phyloP scores from a whole-genome alignment of 768 basidiomycete genomes.

The Podaxis pistillaris region DNA sequence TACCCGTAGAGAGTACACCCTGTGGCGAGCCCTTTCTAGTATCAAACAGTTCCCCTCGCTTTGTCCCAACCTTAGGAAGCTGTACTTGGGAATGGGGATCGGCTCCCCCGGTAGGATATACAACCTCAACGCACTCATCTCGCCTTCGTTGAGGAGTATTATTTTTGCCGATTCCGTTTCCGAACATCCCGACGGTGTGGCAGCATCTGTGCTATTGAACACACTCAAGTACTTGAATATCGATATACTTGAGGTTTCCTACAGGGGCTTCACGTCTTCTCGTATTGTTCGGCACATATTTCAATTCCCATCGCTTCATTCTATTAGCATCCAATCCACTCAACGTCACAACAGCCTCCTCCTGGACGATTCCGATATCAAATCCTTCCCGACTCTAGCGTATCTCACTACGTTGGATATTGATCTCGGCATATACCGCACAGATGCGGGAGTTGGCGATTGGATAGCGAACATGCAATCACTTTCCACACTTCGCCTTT shows the following conservation, averaged over 20 bases:
- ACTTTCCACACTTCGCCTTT: not conserved
- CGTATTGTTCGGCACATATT: not conserved
- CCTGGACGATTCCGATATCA: not conserved
- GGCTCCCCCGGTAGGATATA: not conserved
- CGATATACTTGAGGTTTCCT: not conserved
- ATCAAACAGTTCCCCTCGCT: not conserved
- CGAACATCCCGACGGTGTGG: not conserved
- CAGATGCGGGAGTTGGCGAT: not conserved
- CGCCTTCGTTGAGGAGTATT: not conserved
- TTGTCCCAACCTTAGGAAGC: not conserved
- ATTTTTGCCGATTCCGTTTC: not conserved
- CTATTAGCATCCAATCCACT: not conserved
- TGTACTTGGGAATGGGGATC: not conserved
- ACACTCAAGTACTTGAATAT: not conserved
- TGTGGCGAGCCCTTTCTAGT: constrained; percentile 1
- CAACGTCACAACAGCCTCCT: no score
- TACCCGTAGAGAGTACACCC: not conserved
- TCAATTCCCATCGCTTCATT: not conserved
- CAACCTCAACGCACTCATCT: not conserved
- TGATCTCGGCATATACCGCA: not conserved
- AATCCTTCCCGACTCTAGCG: not conserved
- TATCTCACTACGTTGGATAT: not conserved
- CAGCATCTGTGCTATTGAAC: not conserved
- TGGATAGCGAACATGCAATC: constrained; percentile 1
- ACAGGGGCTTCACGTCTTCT: not conserved